Evolutionary conservation across 2,329 filamentous ascomycete species (phyloP).

Genomic region (Cladosporium sp.): DNA sequence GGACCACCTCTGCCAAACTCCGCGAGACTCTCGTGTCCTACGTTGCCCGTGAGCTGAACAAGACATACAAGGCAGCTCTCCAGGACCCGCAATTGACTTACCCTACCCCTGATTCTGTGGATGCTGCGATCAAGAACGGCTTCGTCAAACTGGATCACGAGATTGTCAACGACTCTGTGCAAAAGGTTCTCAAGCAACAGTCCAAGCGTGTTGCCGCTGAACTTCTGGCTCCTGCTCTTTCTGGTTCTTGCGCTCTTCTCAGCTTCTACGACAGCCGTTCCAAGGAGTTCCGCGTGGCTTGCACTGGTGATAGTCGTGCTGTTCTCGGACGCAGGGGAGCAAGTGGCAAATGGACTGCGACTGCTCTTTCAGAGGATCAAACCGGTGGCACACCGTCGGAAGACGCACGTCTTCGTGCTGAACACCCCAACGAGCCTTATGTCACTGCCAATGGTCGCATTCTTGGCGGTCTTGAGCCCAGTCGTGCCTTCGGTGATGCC

Average conservation of each 20-base stretch:
- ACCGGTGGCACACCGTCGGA: slow-evolving; percentile 88
- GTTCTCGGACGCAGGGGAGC: slow-evolving; percentile 77
- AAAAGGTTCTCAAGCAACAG: slow-evolving; percentile 84
- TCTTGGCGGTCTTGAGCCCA: slow-evolving; percentile 87
- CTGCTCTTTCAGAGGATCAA: slow-evolving; percentile 85
- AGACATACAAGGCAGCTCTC: slow-evolving; percentile 78
- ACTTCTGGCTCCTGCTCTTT: slow-evolving; percentile 85
- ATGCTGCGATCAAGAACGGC: slow-evolving; percentile 86
- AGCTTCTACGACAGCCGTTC: slow-evolving; percentile 92
- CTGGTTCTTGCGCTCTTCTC: slow-evolving; percentile 93
- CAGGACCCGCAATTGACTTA: slow-evolving; percentile 57
- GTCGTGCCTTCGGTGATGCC: slow-evolving; percentile 91
- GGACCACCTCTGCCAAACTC: slow-evolving; percentile 96
- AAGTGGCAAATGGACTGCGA: slow-evolving; percentile 91
- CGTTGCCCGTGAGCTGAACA: slow-evolving; percentile 88
- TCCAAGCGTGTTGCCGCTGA: slow-evolving; percentile 91
- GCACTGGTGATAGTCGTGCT: slow-evolving; percentile 93
- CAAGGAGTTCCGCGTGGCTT: slow-evolving; percentile 88
- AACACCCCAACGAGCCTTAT: slow-evolving; percentile 85
- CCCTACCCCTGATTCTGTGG: slow-evolving; percentile 78
- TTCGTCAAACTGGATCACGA: slow-evolving; percentile 89
- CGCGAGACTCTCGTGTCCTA: slow-evolving; percentile 89
- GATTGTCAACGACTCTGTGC: slow-evolving; percentile 89
- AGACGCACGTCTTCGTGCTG: slow-evolving; percentile 74
- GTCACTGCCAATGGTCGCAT: slow-evolving; percentile 89